Conservation (phyloP, 2,329 filamentous ascomycete species). For the Exophiala phaeomuriformis region DNA sequence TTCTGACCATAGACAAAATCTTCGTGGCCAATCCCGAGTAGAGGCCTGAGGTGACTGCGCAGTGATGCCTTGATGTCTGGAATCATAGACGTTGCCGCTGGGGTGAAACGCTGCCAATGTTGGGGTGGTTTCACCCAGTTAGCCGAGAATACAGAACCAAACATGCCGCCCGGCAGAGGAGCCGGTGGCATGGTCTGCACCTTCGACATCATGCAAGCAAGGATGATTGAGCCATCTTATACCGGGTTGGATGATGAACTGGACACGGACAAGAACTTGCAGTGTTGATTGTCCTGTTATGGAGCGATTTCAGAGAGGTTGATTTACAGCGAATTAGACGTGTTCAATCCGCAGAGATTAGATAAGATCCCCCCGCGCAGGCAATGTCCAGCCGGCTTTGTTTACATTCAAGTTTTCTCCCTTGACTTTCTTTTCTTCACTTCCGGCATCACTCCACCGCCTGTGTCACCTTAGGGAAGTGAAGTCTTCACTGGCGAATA, state of each 20-base stretch:
- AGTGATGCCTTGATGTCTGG: constrained; percentile 10
- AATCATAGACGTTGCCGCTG: constrained; percentile 2
- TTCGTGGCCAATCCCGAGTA: constrained; percentile 21
- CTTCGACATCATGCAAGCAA: constrained; percentile 2
- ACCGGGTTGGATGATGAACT: not conserved
- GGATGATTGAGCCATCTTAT: not conserved
- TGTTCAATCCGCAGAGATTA: constrained; percentile 3
- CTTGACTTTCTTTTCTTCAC: no score
- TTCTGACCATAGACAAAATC: constrained; percentile 12
- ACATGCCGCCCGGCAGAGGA: constrained; percentile 1
- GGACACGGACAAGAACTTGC: not conserved
- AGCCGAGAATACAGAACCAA: constrained; percentile 19
- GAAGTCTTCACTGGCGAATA: no score
- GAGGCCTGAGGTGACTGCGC: constrained; percentile 6
- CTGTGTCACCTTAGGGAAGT: no score
- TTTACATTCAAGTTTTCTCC: no score
- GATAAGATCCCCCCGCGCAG: not conserved
- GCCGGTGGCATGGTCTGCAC: not conserved
- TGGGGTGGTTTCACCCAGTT: constrained; percentile 10
- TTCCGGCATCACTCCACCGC: no score
- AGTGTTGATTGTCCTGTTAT: not conserved
- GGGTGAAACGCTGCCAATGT: constrained; percentile 10
- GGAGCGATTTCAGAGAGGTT: not conserved
- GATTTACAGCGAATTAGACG: not conserved
- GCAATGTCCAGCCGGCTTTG: no score